These are phyloP conservation scores for Naganishia vaughanmartiniae DNA, from an alignment of 768 basidiomycete genomes.

Conservation along the genomic window DNA sequence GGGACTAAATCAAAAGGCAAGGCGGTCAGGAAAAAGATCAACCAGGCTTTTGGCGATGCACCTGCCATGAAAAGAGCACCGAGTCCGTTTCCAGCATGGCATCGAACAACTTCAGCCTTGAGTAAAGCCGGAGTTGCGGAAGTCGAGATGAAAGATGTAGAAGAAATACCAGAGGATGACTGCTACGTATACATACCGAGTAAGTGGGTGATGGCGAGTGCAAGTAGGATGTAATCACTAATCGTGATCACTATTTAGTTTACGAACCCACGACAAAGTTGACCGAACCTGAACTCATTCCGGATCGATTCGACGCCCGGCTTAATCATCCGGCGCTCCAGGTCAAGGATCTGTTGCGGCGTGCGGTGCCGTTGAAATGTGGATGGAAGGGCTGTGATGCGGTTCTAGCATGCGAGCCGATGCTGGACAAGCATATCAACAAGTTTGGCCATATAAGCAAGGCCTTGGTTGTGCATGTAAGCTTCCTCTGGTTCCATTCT, in stretches of 20 bases:
- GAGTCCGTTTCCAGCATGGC: slow-evolving; percentile 23
- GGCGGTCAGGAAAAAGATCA: slow-evolving; percentile 15
- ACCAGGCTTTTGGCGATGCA: neutral
- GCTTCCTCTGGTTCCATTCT: neutral
- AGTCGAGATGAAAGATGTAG: slow-evolving; percentile 11
- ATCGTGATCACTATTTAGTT: neutral
- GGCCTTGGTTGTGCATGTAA: slow-evolving; percentile 11
- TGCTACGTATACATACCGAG: slow-evolving; percentile 15
- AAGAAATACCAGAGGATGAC: slow-evolving; percentile 7
- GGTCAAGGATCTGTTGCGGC: slow-evolving; percentile 5
- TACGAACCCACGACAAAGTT: slow-evolving; percentile 15
- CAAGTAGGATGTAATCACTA: neutral
- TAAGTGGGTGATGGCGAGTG: neutral
- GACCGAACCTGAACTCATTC: slow-evolving; percentile 11
- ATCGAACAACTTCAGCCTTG: slow-evolving; percentile 8
- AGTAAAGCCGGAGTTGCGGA: neutral
- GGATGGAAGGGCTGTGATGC: slow-evolving; percentile 7
- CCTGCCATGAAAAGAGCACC: slow-evolving; percentile 1
- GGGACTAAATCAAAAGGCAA: neutral
- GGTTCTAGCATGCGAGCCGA: slow-evolving; percentile 8
- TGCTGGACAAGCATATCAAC: slow-evolving; percentile 16
- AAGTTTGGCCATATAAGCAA: slow-evolving; percentile 9
- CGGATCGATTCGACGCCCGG: slow-evolving; percentile 8
- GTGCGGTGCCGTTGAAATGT: neutral
- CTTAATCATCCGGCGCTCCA: slow-evolving; percentile 14